A percentile compares a stretch with the other conserved stretches of the same genome.
These are phyloP conservation scores for Penicillium cinerascens DNA, from an alignment of 495 filamentous ascomycete species.

Conservation along the genomic window DNA sequence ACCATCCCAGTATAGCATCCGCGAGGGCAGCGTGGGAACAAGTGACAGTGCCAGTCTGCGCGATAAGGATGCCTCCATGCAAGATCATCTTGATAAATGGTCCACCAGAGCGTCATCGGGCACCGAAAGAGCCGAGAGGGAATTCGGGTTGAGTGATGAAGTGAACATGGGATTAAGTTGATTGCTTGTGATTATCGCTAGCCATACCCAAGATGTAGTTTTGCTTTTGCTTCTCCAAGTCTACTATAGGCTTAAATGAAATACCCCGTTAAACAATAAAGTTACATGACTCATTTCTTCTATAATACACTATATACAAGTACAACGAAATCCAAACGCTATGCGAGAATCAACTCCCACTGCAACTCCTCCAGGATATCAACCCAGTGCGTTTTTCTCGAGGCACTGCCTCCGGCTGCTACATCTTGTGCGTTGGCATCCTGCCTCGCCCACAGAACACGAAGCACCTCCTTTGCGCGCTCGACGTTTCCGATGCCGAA, in stretches of 20 bases:
- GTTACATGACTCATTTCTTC: neutral
- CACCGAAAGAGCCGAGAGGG: constrained; percentile 41
- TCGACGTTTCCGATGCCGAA: constrained; percentile 45
- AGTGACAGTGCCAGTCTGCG: constrained; percentile 41
- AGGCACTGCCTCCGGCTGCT: neutral
- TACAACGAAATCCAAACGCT: neutral
- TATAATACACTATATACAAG: constrained; percentile 3
- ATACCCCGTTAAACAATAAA: neutral
- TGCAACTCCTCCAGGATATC: constrained; percentile 38
- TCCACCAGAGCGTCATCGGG: constrained; percentile 36
- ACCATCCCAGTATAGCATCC: constrained; percentile 27
- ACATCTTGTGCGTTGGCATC: constrained; percentile 10
- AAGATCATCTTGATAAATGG: constrained; percentile 45
- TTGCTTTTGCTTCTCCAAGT: neutral
- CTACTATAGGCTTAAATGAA: neutral
- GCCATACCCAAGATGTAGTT: neutral
- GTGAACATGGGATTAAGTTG: constrained; percentile 54
- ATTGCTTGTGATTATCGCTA: constrained; percentile 7
- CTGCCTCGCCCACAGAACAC: constrained; percentile 30
- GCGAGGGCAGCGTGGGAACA: constrained; percentile 35
- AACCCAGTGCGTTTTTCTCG: constrained; percentile 32
- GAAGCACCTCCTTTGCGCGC: constrained; percentile 39
- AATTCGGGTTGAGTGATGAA: constrained; percentile 50
- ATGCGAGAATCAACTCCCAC: constrained; percentile 44
- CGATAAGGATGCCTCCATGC: constrained; percentile 49